A percentile compares a stretch with the other conserved stretches of the same genome.
Conservation (phyloP, 1,139 yeast species). For the Pneumocystis murina region DNA sequence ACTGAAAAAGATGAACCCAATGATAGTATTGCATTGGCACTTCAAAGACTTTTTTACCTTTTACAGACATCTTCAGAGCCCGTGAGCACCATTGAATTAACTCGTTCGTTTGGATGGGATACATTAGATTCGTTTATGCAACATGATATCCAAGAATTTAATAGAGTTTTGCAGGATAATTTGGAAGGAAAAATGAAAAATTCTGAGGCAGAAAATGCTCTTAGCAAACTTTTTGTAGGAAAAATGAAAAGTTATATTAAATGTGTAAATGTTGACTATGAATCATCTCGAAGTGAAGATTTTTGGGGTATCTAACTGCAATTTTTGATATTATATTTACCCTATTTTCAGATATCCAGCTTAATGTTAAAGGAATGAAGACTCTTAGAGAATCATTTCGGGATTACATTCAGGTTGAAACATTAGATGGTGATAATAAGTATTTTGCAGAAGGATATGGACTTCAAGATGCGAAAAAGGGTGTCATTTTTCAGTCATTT, state of each 20-base stretch:
- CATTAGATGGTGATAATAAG: slow-evolving; percentile 86
- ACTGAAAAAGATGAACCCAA: slow-evolving; percentile 43
- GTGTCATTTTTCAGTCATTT: slow-evolving; percentile 77
- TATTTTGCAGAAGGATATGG: slow-evolving; percentile 89
- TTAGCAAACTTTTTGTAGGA: slow-evolving; percentile 81
- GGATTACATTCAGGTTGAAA: slow-evolving; percentile 77
- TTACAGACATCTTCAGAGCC: slow-evolving; percentile 60
- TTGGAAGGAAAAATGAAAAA: slow-evolving; percentile 87
- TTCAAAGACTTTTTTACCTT: slow-evolving; percentile 75
- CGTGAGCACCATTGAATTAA: slow-evolving; percentile 71
- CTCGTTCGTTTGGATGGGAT: slow-evolving; percentile 95
- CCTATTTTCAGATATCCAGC: slow-evolving; percentile 51
- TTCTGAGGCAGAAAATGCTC: slow-evolving; percentile 61
- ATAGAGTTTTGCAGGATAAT: slow-evolving; percentile 88
- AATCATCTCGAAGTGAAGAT: slow-evolving; percentile 81
- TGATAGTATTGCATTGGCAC: slow-evolving; percentile 58
- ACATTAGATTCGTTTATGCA: slow-evolving; percentile 90
- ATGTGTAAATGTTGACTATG: slow-evolving; percentile 90
- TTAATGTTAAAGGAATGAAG: slow-evolving; percentile 74
- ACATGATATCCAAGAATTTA: slow-evolving; percentile 93
- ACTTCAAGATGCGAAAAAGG: slow-evolving; percentile 90
- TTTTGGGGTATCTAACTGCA: slow-evolving; percentile 41
- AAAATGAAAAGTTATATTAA: slow-evolving; percentile 90
- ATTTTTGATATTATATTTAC: background rate
- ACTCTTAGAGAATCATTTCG: slow-evolving; percentile 62